Base-by-base conservation (phyloP, 176 grass and related monocot species). In the Aegilops umbellulata region DNA sequence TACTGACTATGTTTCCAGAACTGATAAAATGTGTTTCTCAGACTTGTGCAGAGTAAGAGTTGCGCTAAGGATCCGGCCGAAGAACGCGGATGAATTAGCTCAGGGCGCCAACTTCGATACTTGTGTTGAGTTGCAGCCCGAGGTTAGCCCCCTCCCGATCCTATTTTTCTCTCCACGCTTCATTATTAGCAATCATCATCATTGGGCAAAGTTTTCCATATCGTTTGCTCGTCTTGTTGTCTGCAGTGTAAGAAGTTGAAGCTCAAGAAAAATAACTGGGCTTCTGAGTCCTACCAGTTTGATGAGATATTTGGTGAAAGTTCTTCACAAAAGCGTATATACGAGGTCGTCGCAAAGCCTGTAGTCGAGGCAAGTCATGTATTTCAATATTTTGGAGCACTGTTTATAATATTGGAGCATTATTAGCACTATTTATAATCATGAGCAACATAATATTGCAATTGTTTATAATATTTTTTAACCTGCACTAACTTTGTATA, bases 191-290 rank as follows among this genome's bases (percentile, higher is more conserved):
- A 39, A 39, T 39, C 38, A 84, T 34, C 23, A 55, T 25, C 41
- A 32, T 41, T 16, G 10, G 20, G 8, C 60, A 46, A 65, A 53
- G 31, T 63, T 61, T 15, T 78, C 63, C 30, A 60, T 53, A 36
- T 76, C 29, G 46, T 39, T 75, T 41, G 16, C 31, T 70, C 9
- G 3, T 16, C 27, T 89, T 41, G 60, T 83, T 76, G 38, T 81
- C 35, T 92, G 77, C 84, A 98, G 95, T 82, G 82, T 64, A 98
- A 95, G 84, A 94, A 90, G 61, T 60, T 98, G 20, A 98, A 87
- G 80, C 78, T 98, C 29, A 95, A 88, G 82, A 94, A 91, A 82
- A 98, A 98, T 57, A 98, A 98, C 73, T 98, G 96, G 96, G 94
- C 76, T 55, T 92, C 77, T 60, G 96, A 98, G 58, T 86, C 94